Base-by-base conservation (phyloP, 345 rosid species). In the Durio zibethinus region DNA sequence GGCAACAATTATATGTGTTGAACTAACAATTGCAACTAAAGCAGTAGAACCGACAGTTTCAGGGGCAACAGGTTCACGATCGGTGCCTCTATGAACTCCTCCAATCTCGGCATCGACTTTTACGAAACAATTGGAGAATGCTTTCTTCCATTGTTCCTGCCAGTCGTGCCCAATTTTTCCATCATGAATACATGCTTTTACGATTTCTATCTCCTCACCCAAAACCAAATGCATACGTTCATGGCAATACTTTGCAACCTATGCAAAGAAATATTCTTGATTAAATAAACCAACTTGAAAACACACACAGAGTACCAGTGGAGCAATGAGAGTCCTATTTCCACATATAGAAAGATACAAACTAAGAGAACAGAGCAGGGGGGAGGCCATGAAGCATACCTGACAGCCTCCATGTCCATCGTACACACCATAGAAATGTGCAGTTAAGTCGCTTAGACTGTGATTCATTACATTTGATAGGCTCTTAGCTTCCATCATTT, bases 11-110 rank as follows among this genome's bases (percentile, higher is more conserved):
- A 93, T 83, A 57, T 86, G 91, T 2, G 90, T 84, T 21, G 87
- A 80, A 75, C 86, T 86, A 15, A 88, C 79, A 10, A 91, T 42
- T 27, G 91, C 88, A n/a, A 89, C 93, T 27, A 90, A 89, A 16
- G 98, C 94, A 0, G 98, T 93, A 31, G 98, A 91, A 64, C 98
- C 98, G 42, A 83, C 94, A n/a, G 93, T 93, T 64, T 88, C 94
- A 10, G 93, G 90, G 11, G 88, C 88, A 52, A 89, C 56, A 1
- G 82, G 72, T 69, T 84, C 75, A 21, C 16, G 6, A 14, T 74
- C 59, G 15, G 0, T 2, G 73, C 54, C 74, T 42, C 45, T 31
- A 35, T 23, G 33, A 29, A 53, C 71, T 47, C 79, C 84, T 6
- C 62, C 79, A 4, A 86, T 79, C 86, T 90, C 93, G 0, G 85